A percentile compares a stretch with the other conserved stretches of the same genome.
These are phyloP conservation scores for Podaxis mareebaensis DNA, from an alignment of 768 basidiomycete species.

Conservation along the genomic window DNA sequence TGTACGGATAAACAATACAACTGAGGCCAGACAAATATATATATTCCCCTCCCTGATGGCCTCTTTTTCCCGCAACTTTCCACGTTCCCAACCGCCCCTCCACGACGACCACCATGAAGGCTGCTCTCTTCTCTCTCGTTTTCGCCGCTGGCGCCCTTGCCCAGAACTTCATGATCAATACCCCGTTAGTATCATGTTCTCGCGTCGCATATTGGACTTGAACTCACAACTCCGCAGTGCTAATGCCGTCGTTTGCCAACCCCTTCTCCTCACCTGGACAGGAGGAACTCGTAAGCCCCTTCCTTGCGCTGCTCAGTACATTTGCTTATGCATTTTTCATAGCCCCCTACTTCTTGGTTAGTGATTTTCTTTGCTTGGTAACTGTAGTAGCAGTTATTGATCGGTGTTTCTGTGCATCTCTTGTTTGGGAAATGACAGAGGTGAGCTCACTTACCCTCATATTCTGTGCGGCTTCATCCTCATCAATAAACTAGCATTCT, in stretches of 20 bases:
- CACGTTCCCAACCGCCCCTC: slow-evolving; percentile 26
- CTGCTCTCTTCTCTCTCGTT: slow-evolving; percentile 40
- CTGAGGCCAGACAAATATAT: neutral
- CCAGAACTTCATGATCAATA: slow-evolving; percentile 58
- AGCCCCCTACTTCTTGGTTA: slow-evolving; percentile 70
- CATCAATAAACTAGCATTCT: slow-evolving; percentile 44
- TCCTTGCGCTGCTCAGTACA: neutral
- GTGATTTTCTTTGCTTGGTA: slow-evolving; percentile 25
- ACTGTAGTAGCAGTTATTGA: slow-evolving; percentile 7
- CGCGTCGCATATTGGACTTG: slow-evolving; percentile 11
- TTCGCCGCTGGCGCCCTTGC: slow-evolving; percentile 43
- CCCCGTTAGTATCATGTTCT: slow-evolving; percentile 55
- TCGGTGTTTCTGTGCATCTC: neutral
- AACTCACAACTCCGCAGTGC: slow-evolving; percentile 32
- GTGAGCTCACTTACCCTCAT: neutral
- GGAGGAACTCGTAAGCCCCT: slow-evolving; percentile 53
- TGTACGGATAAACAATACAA: slow-evolving; percentile 13
- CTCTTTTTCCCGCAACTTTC: slow-evolving; percentile 25
- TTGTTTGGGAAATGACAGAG: slow-evolving; percentile 9
- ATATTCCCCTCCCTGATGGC: slow-evolving; percentile 16
- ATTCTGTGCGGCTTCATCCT: neutral
- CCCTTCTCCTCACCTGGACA: slow-evolving; percentile 52
- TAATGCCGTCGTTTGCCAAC: slow-evolving; percentile 56
- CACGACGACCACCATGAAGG: slow-evolving; percentile 47
- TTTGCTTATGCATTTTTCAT: slow-evolving; percentile 17